Percentiles rank a stretch among this genome's conserved stretches.
Conservation (phyloP, 2,329 filamentous ascomycete genomes). For the Claviceps quebecensis region DNA sequence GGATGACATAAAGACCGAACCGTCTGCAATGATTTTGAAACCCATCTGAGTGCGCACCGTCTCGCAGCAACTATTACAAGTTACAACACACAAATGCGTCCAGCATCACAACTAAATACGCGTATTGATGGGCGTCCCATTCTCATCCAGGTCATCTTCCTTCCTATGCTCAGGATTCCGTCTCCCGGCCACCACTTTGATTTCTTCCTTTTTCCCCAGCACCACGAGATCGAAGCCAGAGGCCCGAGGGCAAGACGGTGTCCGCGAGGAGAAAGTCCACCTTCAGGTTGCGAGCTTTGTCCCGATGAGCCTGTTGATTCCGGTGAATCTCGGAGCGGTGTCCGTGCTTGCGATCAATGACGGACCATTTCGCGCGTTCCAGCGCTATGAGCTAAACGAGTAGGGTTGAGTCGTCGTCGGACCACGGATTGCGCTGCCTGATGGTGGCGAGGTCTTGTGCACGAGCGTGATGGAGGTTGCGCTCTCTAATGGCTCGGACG, state of each 20-base stretch:
- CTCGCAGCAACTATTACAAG: too few relatives aligned
- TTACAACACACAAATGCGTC: too few relatives aligned
- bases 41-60: too few relatives aligned
- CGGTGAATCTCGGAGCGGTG: slow-evolving; percentile 28
- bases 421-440: slow-evolving; percentile 25
- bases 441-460: not conserved
- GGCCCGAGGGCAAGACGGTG: slow-evolving; percentile 24
- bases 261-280: slow-evolving; percentile 35
- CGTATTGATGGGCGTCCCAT: slow-evolving; percentile 26
- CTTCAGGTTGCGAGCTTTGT: slow-evolving; percentile 45
- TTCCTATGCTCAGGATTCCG: slow-evolving; percentile 36
- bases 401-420: slow-evolving; percentile 22
- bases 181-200: slow-evolving; percentile 23
- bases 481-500: not conserved
- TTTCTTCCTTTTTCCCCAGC: slow-evolving; percentile 35
- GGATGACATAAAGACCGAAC: not conserved
- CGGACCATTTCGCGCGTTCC: slow-evolving; percentile 15
- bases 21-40: too few relatives aligned
- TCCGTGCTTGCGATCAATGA: slow-evolving; percentile 17
- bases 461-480: not conserved
- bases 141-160: slow-evolving; percentile 31
- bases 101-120: not conserved
- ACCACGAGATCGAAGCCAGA: slow-evolving; percentile 34
- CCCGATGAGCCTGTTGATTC: slow-evolving; percentile 41
- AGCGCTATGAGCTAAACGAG: slow-evolving; percentile 29